Conservation (phyloP, 75 land plant species). For the Cupressus sempervirens region DNA sequence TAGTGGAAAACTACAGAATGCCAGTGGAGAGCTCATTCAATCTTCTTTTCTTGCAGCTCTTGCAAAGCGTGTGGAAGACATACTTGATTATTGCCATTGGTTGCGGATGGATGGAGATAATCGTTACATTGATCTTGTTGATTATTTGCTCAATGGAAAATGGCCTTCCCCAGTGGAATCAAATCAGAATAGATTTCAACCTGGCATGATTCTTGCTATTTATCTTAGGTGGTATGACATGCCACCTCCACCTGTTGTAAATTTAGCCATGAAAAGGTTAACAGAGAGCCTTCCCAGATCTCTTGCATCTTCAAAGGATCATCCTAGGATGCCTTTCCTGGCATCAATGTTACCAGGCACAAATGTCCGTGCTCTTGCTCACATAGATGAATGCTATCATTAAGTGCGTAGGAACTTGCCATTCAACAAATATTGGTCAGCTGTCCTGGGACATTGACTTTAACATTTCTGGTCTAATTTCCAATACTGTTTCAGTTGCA, state of each 20-base stretch:
- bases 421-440: not conserved
- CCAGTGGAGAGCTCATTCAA: constrained; percentile 58
- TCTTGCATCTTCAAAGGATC: constrained; percentile 28
- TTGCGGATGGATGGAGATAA: constrained; percentile 9
- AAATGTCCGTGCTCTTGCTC: constrained; percentile 47
- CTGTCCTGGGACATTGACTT: not conserved
- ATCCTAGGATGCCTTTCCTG: constrained; percentile 64
- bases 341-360: constrained; percentile 62
- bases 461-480: not conserved
- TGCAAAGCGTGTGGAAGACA: constrained; percentile 74
- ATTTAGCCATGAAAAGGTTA: constrained; percentile 32
- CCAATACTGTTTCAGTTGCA: not conserved
- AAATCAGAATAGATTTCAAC: constrained; percentile 6
- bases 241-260: constrained; percentile 61
- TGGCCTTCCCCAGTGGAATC: constrained; percentile 33
- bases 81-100: constrained; percentile 31
- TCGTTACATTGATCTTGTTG: constrained; percentile 24
- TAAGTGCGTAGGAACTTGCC: not conserved
- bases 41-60: constrained; percentile 65
- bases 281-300: constrained; percentile 20
- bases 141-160: constrained; percentile 39
- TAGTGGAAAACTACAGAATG: constrained; percentile 39
- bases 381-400: constrained; percentile 25
- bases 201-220: constrained; percentile 56
- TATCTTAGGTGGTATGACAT: constrained; percentile 82